A percentile compares a stretch with the other conserved stretches of the same genome.
Conservation (phyloP, 345 rosid genomes). For the Populus nigra region DNA sequence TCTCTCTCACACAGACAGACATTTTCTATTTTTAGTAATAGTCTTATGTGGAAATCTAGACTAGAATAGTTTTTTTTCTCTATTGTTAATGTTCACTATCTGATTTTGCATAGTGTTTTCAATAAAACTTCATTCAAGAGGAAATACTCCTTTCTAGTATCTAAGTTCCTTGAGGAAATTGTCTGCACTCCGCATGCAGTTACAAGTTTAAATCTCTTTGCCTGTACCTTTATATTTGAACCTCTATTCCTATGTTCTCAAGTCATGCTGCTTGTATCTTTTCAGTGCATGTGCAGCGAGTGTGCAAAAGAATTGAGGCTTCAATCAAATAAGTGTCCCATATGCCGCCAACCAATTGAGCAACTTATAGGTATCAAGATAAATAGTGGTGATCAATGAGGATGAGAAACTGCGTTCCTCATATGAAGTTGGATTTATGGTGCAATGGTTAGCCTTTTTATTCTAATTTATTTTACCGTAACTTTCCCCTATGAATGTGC, state of each 20-base stretch:
- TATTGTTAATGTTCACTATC: neutral
- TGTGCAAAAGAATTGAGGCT: slow-evolving; percentile 77
- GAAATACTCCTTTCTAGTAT: neutral
- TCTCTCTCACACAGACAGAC: neutral
- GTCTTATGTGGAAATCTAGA: neutral
- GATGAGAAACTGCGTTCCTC: slow-evolving; percentile 35
- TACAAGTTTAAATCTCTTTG: neutral
- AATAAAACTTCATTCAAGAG: neutral
- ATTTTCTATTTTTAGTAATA: neutral
- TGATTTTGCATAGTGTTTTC: neutral
- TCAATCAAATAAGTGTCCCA: slow-evolving; percentile 85
- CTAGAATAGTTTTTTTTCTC: neutral
- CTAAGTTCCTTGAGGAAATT: neutral
- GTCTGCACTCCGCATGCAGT: neutral
- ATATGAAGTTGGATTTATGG: slow-evolving; percentile 27
- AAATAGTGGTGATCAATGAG: slow-evolving; percentile 39
- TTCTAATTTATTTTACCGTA: neutral
- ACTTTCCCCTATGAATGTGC: neutral
- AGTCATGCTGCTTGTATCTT: slow-evolving; percentile 16
- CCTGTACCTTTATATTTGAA: neutral
- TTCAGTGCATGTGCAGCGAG: slow-evolving; percentile 77
- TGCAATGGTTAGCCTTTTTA: slow-evolving; percentile 12
- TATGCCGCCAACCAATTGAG: slow-evolving; percentile 78
- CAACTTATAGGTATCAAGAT: slow-evolving; percentile 82
- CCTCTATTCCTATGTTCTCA: slow-evolving; percentile 4